phyloP scores from a whole-genome alignment of 371 early-diverging fungal genomes.

The Mortierella sp. region DNA sequence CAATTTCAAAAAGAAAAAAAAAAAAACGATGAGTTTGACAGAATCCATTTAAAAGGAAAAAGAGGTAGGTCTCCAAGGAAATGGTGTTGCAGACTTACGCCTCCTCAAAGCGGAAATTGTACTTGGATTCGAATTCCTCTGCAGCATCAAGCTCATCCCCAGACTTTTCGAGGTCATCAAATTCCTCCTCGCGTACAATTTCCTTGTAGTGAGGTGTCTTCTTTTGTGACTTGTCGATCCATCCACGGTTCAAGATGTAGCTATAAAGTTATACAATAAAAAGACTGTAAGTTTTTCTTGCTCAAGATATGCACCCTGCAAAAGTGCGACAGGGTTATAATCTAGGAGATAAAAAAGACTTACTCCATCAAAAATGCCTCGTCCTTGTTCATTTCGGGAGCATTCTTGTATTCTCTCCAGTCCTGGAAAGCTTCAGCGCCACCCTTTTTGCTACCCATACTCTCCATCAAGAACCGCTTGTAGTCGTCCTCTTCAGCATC shows the following conservation, averaged over 20 bases:
- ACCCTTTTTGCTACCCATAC: slow-evolving; percentile 71
- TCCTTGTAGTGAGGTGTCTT: slow-evolving; percentile 72
- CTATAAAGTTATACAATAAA: slow-evolving; percentile 53
- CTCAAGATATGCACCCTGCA: too few relatives aligned
- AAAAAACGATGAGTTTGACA: slow-evolving; percentile 1
- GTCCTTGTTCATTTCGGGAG: slow-evolving; percentile 67
- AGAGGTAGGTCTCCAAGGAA: too few relatives aligned
- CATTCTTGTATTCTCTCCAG: slow-evolving; percentile 71
- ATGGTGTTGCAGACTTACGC: slow-evolving; percentile 61
- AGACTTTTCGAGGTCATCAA: slow-evolving; percentile 61
- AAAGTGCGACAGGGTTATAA: too few relatives aligned
- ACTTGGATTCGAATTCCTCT: slow-evolving; percentile 91
- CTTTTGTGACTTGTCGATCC: slow-evolving; percentile 86
- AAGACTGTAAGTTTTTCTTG: too few relatives aligned
- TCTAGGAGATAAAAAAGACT: slow-evolving; percentile 26
- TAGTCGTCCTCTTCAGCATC: slow-evolving; percentile 89
- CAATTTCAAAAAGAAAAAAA: neutral
- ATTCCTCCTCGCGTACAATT: slow-evolving; percentile 72
- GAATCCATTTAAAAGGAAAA: too few relatives aligned
- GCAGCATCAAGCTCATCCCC: slow-evolving; percentile 78
- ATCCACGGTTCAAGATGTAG: slow-evolving; percentile 92
- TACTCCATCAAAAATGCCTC: slow-evolving; percentile 93
- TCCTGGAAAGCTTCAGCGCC: slow-evolving; percentile 69
- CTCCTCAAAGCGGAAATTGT: slow-evolving; percentile 96
- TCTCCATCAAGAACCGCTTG: slow-evolving; percentile 82